Evolutionary conservation across 2,329 filamentous ascomycete genomes (phyloP).

Genomic region (Penicillium vulpinum): DNA sequence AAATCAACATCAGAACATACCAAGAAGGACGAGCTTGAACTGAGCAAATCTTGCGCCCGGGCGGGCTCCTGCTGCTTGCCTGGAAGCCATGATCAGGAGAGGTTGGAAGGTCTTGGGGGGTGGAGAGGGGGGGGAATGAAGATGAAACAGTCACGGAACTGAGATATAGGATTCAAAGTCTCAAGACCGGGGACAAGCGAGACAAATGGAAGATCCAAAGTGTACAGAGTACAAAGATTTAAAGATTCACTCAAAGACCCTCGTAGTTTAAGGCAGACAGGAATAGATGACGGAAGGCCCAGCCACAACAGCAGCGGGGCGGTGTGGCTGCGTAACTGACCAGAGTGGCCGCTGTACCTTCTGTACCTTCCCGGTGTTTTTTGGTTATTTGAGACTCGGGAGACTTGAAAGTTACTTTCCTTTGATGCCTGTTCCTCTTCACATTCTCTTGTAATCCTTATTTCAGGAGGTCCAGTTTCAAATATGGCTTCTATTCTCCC

Average conservation of each 20-base stretch:
- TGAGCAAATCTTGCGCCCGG: constrained; percentile 85
- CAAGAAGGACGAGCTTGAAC: constrained; percentile 96
- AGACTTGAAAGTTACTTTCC: background rate
- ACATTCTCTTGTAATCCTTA: constrained; percentile 6
- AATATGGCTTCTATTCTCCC: constrained; percentile 56
- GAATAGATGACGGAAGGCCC: constrained; percentile 38
- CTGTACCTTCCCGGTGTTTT: constrained; percentile 14
- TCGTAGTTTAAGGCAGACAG: constrained; percentile 22
- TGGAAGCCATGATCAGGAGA: constrained; percentile 69
- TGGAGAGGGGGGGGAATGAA: constrained; percentile 2
- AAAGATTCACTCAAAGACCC: background rate
- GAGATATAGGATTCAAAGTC: background rate
- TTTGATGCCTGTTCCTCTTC: constrained; percentile 6
- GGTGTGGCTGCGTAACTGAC: constrained; percentile 25
- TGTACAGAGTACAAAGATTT: background rate
- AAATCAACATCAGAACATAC: constrained; percentile 55
- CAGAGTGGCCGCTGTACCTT: constrained; percentile 13
- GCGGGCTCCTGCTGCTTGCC: constrained; percentile 70
- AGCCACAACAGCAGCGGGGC: constrained; percentile 34
- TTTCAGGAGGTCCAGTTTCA: constrained; percentile 32
- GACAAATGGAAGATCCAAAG: constrained; percentile 17
- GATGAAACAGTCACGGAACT: background rate
- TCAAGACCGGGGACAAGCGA: constrained; percentile 4
- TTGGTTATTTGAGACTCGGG: constrained; percentile 17
- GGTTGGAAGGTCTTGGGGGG: constrained; percentile 5